Conservation (phyloP, 2,329 filamentous ascomycete genomes). For the Trichophyton schoenleinii region DNA sequence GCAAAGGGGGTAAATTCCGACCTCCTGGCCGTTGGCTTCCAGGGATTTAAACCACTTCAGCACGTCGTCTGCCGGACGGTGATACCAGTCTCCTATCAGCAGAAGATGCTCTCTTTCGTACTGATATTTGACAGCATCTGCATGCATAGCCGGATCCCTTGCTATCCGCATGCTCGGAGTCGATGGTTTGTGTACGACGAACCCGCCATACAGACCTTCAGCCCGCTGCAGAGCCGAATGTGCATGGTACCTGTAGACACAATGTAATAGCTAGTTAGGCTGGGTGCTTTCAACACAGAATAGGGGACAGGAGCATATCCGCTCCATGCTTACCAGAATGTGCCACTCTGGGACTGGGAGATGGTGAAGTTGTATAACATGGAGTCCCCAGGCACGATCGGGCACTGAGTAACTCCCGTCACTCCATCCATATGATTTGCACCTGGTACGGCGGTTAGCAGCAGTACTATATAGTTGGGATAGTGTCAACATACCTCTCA, state of each 20-base stretch:
- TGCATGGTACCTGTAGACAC: constrained; percentile 25
- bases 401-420: constrained; percentile 52
- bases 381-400: constrained; percentile 47
- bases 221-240: constrained; percentile 33
- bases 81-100: constrained; percentile 41
- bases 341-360: constrained; percentile 29
- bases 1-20: constrained; percentile 10
- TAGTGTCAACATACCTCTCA: constrained; percentile 21
- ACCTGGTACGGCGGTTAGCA: neutral
- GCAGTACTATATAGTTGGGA: neutral
- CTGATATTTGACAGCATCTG: constrained; percentile 10
- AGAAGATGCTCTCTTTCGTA: constrained; percentile 34
- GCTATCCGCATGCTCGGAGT: constrained; percentile 11
- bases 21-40: constrained; percentile 35
- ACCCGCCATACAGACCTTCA: constrained; percentile 38
- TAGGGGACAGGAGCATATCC: neutral
- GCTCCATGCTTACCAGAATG: constrained; percentile 33
- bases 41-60: constrained; percentile 34
- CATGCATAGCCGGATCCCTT: constrained; percentile 14
- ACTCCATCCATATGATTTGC: constrained; percentile 31
- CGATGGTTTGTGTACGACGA: constrained; percentile 35
- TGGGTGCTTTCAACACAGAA: too few species aligned
- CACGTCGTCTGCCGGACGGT: constrained; percentile 30
- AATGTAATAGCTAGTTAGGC: too few species aligned
- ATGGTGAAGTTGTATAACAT: constrained; percentile 34